A percentile compares a stretch with the other conserved stretches of the same genome.
Evolutionary conservation across 257 asterid genomes (phyloP).

Genomic region (Solanum chiquidenum): DNA sequence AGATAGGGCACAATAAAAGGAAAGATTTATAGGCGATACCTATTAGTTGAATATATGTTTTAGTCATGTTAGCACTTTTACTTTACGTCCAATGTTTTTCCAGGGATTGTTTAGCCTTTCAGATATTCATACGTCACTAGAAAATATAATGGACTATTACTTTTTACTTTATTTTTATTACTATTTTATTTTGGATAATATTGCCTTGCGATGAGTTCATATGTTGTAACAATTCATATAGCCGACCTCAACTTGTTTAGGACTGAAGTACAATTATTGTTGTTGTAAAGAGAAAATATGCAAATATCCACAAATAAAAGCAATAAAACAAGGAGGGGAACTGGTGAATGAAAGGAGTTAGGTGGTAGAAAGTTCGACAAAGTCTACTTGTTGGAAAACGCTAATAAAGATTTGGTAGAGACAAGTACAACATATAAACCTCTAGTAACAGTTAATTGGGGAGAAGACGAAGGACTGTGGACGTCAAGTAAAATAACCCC

Average conservation of each 20-base stretch:
- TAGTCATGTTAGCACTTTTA: neutral
- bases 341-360: neutral
- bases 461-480: neutral
- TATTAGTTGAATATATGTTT: neutral
- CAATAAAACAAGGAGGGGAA: neutral
- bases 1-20: neutral
- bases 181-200: neutral
- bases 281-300: neutral
- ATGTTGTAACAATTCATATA: neutral
- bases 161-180: too few species aligned
- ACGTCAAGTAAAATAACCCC: neutral
- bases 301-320: neutral
- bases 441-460: neutral
- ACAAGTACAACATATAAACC: neutral
- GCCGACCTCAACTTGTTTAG: neutral
- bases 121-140: neutral
- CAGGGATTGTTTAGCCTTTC: neutral
- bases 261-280: neutral
- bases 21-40: neutral
- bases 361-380: neutral
- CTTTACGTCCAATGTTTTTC: neutral
- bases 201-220: neutral
- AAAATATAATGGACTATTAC: neutral
- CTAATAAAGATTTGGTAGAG: neutral
- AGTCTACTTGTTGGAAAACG: neutral